phyloP scores from a whole-genome alignment of 768 basidiomycete genomes.

The Rhizopogon vinicolor region DNA sequence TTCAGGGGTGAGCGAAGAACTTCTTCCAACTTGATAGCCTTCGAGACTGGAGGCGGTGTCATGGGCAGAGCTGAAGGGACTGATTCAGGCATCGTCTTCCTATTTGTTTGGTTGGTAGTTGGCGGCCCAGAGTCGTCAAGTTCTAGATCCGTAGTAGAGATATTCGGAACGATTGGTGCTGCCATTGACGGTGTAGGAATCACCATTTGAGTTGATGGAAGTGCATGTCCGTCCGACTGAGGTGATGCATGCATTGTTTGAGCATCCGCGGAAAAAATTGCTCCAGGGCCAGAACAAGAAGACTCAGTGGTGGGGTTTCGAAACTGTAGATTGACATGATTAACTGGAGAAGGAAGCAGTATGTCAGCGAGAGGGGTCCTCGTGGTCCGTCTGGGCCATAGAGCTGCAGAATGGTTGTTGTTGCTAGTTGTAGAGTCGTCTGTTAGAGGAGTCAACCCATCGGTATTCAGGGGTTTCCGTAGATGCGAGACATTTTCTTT shows the following conservation, averaged over 20 bases:
- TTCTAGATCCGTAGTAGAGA: background rate
- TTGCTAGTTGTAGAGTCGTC: background rate
- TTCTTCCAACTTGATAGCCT: conserved; percentile 16
- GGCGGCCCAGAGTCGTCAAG: background rate
- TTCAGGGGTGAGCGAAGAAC: background rate
- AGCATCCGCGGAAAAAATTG: background rate
- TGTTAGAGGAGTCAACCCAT: background rate
- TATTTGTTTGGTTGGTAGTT: background rate
- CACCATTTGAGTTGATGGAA: background rate
- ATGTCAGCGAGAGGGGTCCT: background rate
- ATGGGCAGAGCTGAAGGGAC: too few relatives aligned
- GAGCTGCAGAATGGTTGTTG: background rate
- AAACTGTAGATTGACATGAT: background rate
- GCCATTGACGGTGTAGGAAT: background rate
- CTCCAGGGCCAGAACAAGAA: background rate
- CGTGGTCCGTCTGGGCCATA: too few relatives aligned
- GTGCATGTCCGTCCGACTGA: background rate
- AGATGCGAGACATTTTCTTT: background rate
- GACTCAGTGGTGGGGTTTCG: background rate
- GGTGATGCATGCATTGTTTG: background rate
- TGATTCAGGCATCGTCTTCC: background rate
- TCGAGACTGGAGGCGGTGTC: background rate
- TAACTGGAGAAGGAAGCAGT: background rate
- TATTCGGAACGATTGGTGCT: background rate
- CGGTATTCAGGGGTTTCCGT: background rate